Evolutionary conservation across 75 land plant species (phyloP).

Genomic region (Ceratopteris richardii): DNA sequence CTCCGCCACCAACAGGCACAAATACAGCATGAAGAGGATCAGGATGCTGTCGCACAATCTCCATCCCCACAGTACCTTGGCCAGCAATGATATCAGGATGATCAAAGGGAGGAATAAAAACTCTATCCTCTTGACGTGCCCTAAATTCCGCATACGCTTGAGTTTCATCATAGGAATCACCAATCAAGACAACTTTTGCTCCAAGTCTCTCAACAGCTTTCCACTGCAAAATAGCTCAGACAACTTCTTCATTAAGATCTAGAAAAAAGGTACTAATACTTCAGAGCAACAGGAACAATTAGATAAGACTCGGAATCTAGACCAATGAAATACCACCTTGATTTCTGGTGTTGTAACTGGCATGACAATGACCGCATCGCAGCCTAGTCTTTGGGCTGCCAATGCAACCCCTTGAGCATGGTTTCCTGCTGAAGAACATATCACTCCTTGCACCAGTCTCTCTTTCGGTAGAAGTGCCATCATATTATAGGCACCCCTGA

Average conservation of each 20-base stretch:
- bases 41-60: constrained; percentile 42
- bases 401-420: constrained; percentile 57
- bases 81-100: constrained; percentile 45
- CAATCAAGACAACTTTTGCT: constrained; percentile 46
- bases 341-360: constrained; percentile 54
- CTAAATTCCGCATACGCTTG: constrained; percentile 47
- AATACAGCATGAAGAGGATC: constrained; percentile 50
- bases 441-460: constrained; percentile 35
- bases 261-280: background rate
- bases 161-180: constrained; percentile 52
- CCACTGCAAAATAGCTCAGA: constrained; percentile 27
- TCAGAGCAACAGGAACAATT: constrained; percentile 1
- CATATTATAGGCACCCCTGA: constrained; percentile 55
- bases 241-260: too few relatives aligned
- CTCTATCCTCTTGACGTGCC: constrained; percentile 34
- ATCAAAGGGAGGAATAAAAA: constrained; percentile 50
- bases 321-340: constrained; percentile 33
- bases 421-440: constrained; percentile 53
- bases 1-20: constrained; percentile 54
- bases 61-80: constrained; percentile 56
- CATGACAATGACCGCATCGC: constrained; percentile 51
- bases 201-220: constrained; percentile 44
- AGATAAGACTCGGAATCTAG: too few relatives aligned
- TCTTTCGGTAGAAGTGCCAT: constrained; percentile 43
- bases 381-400: constrained; percentile 34